Evolutionary conservation across 2,329 filamentous ascomycete species (phyloP), one percentile per base, ranked within the genome.

Genomic region (Domatiomyces globalis): DNA sequence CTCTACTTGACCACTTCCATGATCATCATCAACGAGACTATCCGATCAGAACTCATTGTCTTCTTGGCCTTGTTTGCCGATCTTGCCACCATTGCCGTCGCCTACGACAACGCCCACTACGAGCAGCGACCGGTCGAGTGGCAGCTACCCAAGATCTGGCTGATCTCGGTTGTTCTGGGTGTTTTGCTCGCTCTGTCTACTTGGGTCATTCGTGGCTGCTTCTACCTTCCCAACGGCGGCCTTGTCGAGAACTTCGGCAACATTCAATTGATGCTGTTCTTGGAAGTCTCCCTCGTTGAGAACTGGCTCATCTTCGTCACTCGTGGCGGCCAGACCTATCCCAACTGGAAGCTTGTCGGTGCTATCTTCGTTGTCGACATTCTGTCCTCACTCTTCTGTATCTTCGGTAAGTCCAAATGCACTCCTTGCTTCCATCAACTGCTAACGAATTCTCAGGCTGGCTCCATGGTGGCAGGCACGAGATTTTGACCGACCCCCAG

Each of bases 251-350:
- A 84, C 71, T 87, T 78, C 63, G 84, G 83, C 65, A 80, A 79
- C 61, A 76, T 85, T 57, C 83, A 87, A 71, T 81, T 84, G 63
- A 82, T 87, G 54, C 75, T 94, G 67, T 94, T 94, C 83, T 81
- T 94, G 43, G 81, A 94, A 74, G 83, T 94, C 70, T 88, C 86
- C 18, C 80, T 94, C 55, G 89, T 87, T 62, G 87, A 94, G 79
- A 94, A 94, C 77, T 94, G 87, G 87, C 80, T 94, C 53, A 94
- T 94, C 73, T 94, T 94, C 78, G 90, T 94, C 72, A 94, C 87
- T 63, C 87, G 87, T 79, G 87, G 84, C 64, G 80, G 78, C 60
- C 75, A 80, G 69, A 87, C 84, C 25, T 83, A 78, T 73, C 84
- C 84, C 54, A 85, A 82, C 1, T 85, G 81, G 79, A 83, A 87